Conservation (phyloP, 2,329 filamentous ascomycete genomes). For the Colletotrichum liaoningense region DNA sequence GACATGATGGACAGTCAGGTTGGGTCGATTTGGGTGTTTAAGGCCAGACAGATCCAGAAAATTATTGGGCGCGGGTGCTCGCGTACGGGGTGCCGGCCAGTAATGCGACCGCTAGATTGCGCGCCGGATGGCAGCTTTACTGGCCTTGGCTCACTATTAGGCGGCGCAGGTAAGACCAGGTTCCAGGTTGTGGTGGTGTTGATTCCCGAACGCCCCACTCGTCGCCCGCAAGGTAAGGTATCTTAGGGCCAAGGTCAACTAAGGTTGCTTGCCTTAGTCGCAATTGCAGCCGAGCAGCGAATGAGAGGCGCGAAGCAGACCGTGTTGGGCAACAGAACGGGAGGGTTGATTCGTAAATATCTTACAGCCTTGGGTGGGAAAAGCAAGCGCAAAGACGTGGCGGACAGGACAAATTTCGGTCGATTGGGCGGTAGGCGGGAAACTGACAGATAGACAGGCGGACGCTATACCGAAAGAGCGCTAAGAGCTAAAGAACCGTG, state of each 20-base stretch:
- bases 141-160: conserved; percentile 18
- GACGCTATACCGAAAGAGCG: conserved; percentile 17
- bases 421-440: conserved; percentile 4
- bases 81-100: conserved; percentile 21
- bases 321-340: background rate
- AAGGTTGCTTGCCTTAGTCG: conserved; percentile 22
- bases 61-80: conserved; percentile 26
- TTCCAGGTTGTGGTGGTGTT: conserved; percentile 27
- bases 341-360: background rate
- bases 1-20: conserved; percentile 29
- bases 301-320: conserved; percentile 16
- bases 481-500: conserved; percentile 5
- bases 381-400: conserved; percentile 13
- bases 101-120: conserved; percentile 19
- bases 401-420: conserved; percentile 15
- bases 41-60: background rate
- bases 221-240: conserved; percentile 1
- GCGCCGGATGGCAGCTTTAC: conserved; percentile 21
- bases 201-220: conserved; percentile 27
- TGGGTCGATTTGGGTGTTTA: conserved; percentile 8
- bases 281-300: conserved; percentile 15
- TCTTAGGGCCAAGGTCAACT: conserved; percentile 12
- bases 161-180: conserved; percentile 29
- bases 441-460: background rate
- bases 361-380: background rate